Evolutionary conservation across 169 alveolate genomes (phyloP).

Genomic region (Plasmodium inui): DNA sequence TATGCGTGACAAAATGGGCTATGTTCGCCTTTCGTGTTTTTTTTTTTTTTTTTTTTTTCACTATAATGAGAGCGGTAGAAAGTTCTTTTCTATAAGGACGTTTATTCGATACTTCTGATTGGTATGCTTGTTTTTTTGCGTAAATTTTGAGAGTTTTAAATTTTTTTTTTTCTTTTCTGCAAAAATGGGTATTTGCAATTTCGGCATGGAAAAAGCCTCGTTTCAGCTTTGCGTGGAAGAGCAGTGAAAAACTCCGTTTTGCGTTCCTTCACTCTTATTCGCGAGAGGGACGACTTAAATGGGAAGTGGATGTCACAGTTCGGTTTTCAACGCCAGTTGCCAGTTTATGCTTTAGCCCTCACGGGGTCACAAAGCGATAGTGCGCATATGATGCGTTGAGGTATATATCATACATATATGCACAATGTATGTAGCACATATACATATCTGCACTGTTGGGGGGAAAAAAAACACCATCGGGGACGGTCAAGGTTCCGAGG

Average conservation of each 20-base stretch:
- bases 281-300: neutral
- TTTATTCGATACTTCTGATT: neutral
- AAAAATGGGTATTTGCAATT: neutral
- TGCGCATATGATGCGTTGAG: neutral
- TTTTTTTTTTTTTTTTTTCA: conserved; percentile 12
- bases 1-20: neutral
- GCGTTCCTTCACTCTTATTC: neutral
- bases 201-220: neutral
- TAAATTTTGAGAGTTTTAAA: neutral
- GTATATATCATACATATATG: too few species aligned
- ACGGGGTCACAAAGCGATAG: neutral
- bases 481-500: neutral
- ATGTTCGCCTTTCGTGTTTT: conserved; percentile 1
- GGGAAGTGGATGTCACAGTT: neutral
- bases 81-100: neutral
- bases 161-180: neutral
- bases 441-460: neutral
- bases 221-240: neutral
- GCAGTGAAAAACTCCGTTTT: neutral
- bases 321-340: neutral
- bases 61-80: neutral
- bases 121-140: neutral
- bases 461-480: neutral
- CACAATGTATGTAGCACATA: too few species aligned
- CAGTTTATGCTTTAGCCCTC: neutral